Conservation (phyloP, 1,284 basidiomycete genomes). For the Salmacisia buchloeana region DNA sequence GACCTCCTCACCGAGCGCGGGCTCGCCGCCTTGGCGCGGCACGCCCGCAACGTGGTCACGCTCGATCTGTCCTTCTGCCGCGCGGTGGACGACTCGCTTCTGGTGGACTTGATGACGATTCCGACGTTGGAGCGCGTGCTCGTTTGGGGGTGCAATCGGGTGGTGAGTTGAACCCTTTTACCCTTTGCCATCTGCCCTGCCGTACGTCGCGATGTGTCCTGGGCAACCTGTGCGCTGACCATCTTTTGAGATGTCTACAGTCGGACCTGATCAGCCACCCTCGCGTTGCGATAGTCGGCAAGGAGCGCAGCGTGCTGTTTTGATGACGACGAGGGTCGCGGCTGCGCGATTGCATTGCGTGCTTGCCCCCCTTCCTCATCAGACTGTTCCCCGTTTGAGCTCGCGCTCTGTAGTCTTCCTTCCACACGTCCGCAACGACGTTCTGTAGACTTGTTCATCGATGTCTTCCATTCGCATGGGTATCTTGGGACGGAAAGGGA, state of each 20-base stretch:
- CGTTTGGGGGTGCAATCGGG: constrained; percentile 14
- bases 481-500: no score
- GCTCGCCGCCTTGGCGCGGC: constrained; percentile 50
- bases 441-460: no score
- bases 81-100: constrained; percentile 71
- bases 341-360: no score
- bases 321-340: no score
- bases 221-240: neutral
- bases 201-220: no score
- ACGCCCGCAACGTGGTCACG: constrained; percentile 54
- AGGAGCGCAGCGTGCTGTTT: constrained; percentile 17
- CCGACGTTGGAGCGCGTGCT: constrained; percentile 8
- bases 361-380: no score
- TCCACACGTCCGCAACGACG: no score
- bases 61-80: constrained; percentile 86
- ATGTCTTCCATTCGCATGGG: no score
- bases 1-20: constrained; percentile 62
- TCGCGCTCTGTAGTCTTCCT: no score
- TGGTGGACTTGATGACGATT: constrained; percentile 52
- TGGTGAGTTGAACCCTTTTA: constrained; percentile 11
- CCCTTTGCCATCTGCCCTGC: neutral
- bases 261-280: constrained; percentile 29
- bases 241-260: neutral
- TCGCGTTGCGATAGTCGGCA: constrained; percentile 37
- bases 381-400: no score